phyloP scores from a whole-genome alignment of 75 land plant species.

The Pinus tabuliformis region DNA sequence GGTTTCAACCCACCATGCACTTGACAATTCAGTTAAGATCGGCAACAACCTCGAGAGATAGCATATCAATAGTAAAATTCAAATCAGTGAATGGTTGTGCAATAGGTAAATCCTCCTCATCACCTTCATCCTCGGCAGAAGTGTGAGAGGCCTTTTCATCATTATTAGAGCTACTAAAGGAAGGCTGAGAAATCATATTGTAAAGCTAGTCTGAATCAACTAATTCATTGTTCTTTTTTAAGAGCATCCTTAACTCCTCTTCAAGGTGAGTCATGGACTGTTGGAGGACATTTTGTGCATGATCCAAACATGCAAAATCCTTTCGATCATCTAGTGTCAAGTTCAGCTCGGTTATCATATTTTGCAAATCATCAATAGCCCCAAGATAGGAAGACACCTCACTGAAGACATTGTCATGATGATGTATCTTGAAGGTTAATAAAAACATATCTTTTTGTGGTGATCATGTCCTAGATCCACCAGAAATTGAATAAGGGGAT shows the following conservation, averaged over 20 bases:
- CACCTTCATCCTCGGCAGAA: slow-evolving; percentile 16
- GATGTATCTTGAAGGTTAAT: too few relatives aligned
- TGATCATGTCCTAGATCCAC: too few relatives aligned
- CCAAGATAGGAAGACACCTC: slow-evolving; percentile 50
- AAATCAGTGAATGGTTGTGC: slow-evolving; percentile 47
- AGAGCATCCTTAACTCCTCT: slow-evolving; percentile 54
- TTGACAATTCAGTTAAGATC: slow-evolving; percentile 56
- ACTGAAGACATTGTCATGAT: slow-evolving; percentile 35
- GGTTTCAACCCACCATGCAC: slow-evolving; percentile 45
- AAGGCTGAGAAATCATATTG: slow-evolving; percentile 5
- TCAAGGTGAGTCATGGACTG: slow-evolving; percentile 57
- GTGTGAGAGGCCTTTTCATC: slow-evolving; percentile 1
- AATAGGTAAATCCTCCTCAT: slow-evolving; percentile 33
- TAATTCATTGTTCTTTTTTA: slow-evolving; percentile 37
- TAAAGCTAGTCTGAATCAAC: slow-evolving; percentile 17
- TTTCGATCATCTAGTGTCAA: slow-evolving; percentile 9
- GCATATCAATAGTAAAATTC: slow-evolving; percentile 54
- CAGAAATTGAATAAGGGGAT: too few relatives aligned
- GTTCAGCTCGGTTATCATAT: slow-evolving; percentile 16
- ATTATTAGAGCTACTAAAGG: not conserved
- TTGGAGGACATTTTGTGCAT: slow-evolving; percentile 56
- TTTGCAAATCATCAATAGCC: slow-evolving; percentile 50
- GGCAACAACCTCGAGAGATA: slow-evolving; percentile 43
- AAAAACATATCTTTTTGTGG: too few relatives aligned
- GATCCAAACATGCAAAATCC: slow-evolving; percentile 26